Evolutionary conservation across 345 rosid species (phyloP).

Genomic region (Gossypioides kirkii): DNA sequence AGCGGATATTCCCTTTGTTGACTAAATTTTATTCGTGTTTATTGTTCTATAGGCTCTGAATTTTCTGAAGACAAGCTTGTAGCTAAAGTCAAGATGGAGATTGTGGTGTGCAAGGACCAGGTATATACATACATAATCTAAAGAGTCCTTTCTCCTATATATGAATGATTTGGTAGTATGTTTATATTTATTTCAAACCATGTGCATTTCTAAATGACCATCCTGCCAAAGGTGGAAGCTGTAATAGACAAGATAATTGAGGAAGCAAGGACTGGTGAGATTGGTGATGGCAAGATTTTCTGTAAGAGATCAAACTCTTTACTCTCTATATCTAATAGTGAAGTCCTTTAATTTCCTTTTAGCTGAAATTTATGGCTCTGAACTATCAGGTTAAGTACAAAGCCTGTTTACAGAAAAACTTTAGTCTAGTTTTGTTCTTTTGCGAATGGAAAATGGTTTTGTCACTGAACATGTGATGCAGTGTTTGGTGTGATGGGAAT

Average conservation of each 20-base stretch:
- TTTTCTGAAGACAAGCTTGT: constrained; percentile 84
- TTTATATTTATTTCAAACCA: background rate
- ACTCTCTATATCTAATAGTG: background rate
- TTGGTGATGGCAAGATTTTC: constrained; percentile 90
- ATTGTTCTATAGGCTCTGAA: constrained; percentile 58
- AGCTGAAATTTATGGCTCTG: background rate
- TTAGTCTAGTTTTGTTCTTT: constrained; percentile 2
- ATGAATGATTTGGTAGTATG: background rate
- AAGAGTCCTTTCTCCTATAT: background rate
- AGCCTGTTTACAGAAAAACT: background rate
- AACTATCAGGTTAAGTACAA: background rate
- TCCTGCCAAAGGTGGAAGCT: constrained; percentile 57
- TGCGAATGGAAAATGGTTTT: background rate
- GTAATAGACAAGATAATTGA: constrained; percentile 62
- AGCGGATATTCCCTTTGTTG: background rate
- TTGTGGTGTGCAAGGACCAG: constrained; percentile 78
- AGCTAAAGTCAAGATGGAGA: constrained; percentile 89
- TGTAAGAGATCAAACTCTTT: constrained; percentile 24
- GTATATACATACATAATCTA: constrained; percentile 24
- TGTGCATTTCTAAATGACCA: background rate
- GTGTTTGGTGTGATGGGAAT: background rate
- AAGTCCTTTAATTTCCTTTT: background rate
- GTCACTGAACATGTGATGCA: background rate
- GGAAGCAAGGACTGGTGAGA: constrained; percentile 81
- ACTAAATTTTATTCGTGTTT: constrained; percentile 6